Conservation (phyloP, 805 yeast genomes). For the Metschnikowia colocasiae region DNA sequence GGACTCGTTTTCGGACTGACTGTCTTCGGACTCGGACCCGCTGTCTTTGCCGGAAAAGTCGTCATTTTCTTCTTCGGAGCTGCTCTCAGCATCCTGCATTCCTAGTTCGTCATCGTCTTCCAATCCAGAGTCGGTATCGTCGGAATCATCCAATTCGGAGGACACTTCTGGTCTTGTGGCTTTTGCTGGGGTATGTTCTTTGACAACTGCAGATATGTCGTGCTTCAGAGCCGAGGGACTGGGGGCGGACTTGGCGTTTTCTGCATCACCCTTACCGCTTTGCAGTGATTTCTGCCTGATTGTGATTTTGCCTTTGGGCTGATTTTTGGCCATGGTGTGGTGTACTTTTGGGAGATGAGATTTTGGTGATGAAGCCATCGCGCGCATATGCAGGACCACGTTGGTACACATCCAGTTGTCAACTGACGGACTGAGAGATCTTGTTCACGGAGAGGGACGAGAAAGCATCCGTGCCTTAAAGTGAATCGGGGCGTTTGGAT, state of each 20-base stretch:
- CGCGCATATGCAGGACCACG: conserved; percentile 1
- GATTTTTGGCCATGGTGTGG: neutral
- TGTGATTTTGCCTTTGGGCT: neutral
- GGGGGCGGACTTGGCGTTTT: too few relatives aligned
- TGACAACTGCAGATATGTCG: too few relatives aligned
- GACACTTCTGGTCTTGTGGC: too few relatives aligned
- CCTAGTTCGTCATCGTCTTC: conserved; percentile 28
- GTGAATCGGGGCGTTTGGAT: too few relatives aligned
- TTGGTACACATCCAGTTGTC: neutral
- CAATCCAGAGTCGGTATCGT: conserved; percentile 18
- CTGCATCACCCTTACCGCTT: neutral
- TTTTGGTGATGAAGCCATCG: conserved; percentile 1
- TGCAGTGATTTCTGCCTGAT: neutral
- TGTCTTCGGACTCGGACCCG: neutral
- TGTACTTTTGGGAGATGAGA: neutral
- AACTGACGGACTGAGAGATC: too few relatives aligned
- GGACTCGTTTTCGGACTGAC: conserved; percentile 4
- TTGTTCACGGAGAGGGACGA: too few relatives aligned
- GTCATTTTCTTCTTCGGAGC: conserved; percentile 10
- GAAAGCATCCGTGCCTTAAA: too few relatives aligned
- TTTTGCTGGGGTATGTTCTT: too few relatives aligned
- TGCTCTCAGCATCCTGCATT: conserved; percentile 15
- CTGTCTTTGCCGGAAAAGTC: neutral
- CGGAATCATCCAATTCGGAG: neutral
- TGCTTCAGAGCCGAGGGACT: too few relatives aligned